phyloP scores from a whole-genome alignment of 306 rosid genomes.

The Lithocarpus polystachyus region DNA sequence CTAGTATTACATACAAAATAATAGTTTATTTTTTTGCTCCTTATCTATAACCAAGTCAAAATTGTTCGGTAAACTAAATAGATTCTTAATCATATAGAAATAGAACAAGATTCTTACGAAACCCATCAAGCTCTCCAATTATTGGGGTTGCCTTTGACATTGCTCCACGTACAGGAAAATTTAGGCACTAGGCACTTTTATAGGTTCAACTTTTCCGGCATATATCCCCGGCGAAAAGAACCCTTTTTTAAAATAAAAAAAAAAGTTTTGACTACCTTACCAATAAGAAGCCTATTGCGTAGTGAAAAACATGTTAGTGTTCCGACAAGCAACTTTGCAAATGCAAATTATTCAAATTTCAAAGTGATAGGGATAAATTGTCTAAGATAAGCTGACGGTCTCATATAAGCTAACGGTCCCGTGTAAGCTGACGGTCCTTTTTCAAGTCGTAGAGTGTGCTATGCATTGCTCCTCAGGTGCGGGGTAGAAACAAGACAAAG shows the following conservation, averaged over 20 bases:
- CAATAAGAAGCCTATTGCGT: constrained; percentile 23
- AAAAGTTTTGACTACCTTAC: neutral
- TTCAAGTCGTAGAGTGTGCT: too few species aligned
- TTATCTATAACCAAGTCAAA: constrained; percentile 15
- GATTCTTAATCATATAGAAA: neutral
- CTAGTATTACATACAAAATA: too few species aligned
- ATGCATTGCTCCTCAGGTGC: too few species aligned
- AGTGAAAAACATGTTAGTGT: constrained; percentile 13
- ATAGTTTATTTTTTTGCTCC: neutral
- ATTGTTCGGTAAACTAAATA: constrained; percentile 1
- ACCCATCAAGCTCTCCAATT: constrained; percentile 15
- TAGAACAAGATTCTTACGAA: constrained; percentile 10
- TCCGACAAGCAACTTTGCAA: constrained; percentile 1
- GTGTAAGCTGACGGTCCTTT: too few species aligned
- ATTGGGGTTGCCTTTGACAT: constrained; percentile 12
- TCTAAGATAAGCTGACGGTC: too few species aligned
- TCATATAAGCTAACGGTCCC: too few species aligned
- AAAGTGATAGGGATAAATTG: too few species aligned
- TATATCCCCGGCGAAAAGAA: neutral
- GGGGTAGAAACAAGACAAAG: too few species aligned
- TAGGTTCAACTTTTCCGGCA: constrained; percentile 18
- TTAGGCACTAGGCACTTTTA: neutral
- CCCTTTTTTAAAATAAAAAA: too few species aligned
- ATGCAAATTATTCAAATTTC: neutral
- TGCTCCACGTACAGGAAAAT: neutral